Conservation (phyloP, 306 rosid species). For the Senna tora region DNA sequence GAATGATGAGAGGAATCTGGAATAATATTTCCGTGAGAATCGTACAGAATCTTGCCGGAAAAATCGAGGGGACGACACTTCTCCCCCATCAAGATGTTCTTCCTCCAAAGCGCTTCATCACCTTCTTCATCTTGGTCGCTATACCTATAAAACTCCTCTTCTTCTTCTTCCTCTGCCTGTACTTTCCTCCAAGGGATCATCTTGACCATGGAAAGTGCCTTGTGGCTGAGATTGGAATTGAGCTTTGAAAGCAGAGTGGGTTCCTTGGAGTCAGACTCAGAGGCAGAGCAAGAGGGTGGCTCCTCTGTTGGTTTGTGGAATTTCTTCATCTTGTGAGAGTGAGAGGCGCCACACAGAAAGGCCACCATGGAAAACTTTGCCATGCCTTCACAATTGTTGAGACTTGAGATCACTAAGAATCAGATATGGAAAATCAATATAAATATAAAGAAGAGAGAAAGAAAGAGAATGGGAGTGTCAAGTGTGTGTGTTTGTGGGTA, state of each 20-base stretch:
- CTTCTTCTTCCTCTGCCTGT: constrained; percentile 38
- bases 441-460: not conserved
- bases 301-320: not conserved
- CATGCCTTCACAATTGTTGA: not conserved
- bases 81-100: constrained; percentile 74
- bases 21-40: constrained; percentile 46
- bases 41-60: constrained; percentile 51
- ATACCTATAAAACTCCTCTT: not conserved
- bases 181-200: constrained; percentile 60
- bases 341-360: not conserved
- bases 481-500: not conserved
- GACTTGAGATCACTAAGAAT: not conserved
- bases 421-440: no score
- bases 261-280: not conserved
- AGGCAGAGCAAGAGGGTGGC: not conserved
- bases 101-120: constrained; percentile 71
- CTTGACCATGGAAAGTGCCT: constrained; percentile 59
- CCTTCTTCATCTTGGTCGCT: constrained; percentile 13
- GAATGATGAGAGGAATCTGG: not conserved
- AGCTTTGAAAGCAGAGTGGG: not conserved
- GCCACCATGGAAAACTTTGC: not conserved
- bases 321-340: not conserved
- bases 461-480: not conserved
- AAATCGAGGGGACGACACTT: constrained; percentile 69
- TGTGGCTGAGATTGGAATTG: not conserved